A percentile compares a stretch with the other conserved stretches of the same genome.
Conservation (phyloP, 2,329 filamentous ascomycete species). For the Mycosphaerella sp. region DNA sequence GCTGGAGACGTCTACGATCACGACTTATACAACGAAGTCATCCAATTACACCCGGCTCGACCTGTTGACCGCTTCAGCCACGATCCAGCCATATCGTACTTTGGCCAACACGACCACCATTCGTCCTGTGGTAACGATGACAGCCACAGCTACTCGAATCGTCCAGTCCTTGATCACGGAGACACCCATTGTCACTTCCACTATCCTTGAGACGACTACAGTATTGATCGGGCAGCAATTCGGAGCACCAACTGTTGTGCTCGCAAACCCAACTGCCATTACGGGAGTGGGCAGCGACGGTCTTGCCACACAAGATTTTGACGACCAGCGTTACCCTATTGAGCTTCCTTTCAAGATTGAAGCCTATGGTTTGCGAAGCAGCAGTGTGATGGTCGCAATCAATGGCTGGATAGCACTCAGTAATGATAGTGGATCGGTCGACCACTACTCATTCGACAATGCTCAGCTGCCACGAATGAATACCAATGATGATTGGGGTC, state of each 20-base stretch:
- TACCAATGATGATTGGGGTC: constrained; percentile 2
- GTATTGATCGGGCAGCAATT: constrained; percentile 7
- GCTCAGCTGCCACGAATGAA: constrained; percentile 6
- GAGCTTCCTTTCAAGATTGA: constrained; percentile 1
- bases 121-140: constrained; percentile 2
- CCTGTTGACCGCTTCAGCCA: neutral
- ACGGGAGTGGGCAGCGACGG: neutral
- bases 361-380: neutral
- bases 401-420: constrained; percentile 7
- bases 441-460: constrained; percentile 8
- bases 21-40: neutral
- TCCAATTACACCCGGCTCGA: neutral
- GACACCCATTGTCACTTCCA: constrained; percentile 1
- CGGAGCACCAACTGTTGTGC: constrained; percentile 4
- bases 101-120: constrained; percentile 4
- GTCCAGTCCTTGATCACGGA: neutral
- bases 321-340: constrained; percentile 5
- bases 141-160: constrained; percentile 1
- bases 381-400: constrained; percentile 1
- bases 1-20: neutral
- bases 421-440: constrained; percentile 2
- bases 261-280: constrained; percentile 3
- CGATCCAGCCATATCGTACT: neutral
- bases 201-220: constrained; percentile 3
- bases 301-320: constrained; percentile 3